Conservation (phyloP, 371 early-diverging fungal species). For the Mortierella sp. region DNA sequence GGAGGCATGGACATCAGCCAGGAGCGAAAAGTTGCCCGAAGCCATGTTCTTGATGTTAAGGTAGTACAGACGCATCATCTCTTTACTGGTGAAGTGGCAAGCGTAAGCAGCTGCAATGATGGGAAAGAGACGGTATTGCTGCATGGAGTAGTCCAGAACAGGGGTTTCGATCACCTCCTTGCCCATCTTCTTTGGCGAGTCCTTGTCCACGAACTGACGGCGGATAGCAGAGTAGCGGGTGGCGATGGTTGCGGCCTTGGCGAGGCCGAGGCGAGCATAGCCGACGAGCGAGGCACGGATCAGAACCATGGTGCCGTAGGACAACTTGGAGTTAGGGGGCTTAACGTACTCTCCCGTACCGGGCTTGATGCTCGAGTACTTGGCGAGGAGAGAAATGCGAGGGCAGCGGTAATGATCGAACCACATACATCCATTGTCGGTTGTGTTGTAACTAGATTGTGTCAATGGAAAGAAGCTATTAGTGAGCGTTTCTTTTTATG, state of each 20-base stretch:
- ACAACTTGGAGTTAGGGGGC: constrained; percentile 76
- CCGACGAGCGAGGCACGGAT: constrained; percentile 76
- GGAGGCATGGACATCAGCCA: constrained; percentile 87
- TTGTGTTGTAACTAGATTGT: constrained; percentile 67
- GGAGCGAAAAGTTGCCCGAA: constrained; percentile 66
- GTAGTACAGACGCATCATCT: constrained; percentile 72
- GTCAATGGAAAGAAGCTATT: background rate
- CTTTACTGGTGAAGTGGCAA: constrained; percentile 74
- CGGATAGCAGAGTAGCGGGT: constrained; percentile 64
- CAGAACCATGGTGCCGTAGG: constrained; percentile 83
- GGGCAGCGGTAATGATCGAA: constrained; percentile 71
- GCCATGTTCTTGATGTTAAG: constrained; percentile 70
- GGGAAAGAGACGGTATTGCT: constrained; percentile 81
- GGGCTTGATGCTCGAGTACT: constrained; percentile 75
- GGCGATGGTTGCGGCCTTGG: constrained; percentile 63
- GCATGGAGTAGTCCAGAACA: constrained; percentile 82
- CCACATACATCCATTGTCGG: constrained; percentile 81
- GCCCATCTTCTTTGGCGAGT: constrained; percentile 40
- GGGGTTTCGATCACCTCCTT: constrained; percentile 71
- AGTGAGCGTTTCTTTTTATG: constrained; percentile 59
- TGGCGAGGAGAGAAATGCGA: constrained; percentile 77
- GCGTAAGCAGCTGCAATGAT: constrained; percentile 79
- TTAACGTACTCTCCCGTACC: constrained; percentile 71
- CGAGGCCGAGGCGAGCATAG: constrained; percentile 64
- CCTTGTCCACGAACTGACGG: constrained; percentile 63